Percentiles rank a stretch among this genome's conserved stretches.
phyloP scores from a whole-genome alignment of 2,329 filamentous ascomycete genomes.

The Cryphonectria naterciae region DNA sequence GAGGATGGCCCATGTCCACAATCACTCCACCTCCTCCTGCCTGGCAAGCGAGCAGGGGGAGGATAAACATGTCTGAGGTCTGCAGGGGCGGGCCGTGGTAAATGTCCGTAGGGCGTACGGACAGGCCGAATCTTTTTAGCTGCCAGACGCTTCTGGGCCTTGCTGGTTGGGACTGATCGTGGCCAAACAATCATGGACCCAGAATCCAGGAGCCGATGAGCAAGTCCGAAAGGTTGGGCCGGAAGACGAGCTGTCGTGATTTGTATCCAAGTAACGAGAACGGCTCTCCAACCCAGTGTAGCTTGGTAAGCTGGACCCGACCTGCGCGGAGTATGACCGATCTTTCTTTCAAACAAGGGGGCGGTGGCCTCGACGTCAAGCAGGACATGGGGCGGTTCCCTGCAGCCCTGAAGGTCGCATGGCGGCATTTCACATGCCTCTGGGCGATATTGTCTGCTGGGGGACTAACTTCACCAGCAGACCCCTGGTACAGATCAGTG shows the following conservation, averaged over 20 bases:
- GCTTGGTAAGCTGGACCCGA: background rate
- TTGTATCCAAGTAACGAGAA: background rate
- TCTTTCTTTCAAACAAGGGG: constrained; percentile 20
- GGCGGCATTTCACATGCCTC: background rate
- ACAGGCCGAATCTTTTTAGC: background rate
- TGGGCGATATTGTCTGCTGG: background rate
- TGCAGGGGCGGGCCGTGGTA: constrained; percentile 3
- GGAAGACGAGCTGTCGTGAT: background rate
- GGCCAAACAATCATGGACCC: background rate
- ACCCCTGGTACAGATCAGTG: background rate
- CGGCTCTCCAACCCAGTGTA: no score
- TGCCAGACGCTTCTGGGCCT: background rate
- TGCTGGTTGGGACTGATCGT: background rate
- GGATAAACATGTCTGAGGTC: background rate
- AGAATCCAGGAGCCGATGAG: background rate
- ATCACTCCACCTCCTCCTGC: background rate
- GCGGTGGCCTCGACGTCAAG: constrained; percentile 5
- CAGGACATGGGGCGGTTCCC: constrained; percentile 5
- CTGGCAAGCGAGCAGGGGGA: background rate
- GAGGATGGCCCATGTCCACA: background rate
- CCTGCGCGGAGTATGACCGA: background rate
- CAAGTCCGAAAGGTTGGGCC: background rate
- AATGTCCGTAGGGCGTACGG: background rate
- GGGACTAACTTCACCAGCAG: background rate
- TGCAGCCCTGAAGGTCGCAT: background rate